Base-by-base conservation (phyloP, 441 rosid genomes). In the Gossypium schwendimanii region DNA sequence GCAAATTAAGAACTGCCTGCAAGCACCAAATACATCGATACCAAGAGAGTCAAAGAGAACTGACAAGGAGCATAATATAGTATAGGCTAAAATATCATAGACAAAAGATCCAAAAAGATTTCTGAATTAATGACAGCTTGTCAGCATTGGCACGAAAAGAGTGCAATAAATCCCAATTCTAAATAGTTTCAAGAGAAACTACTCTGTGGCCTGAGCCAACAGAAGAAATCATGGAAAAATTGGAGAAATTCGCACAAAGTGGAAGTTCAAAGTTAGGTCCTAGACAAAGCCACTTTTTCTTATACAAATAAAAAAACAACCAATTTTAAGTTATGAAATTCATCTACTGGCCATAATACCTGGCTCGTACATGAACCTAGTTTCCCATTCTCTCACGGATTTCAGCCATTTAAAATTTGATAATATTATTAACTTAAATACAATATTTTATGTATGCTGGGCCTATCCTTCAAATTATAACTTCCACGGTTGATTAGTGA, bases 1-100 rank as follows among this genome's bases (percentile, higher is more conserved):
- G 99, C 88, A 92, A 74, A 79, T 91, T 89, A 74, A 95, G 73
- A 84, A 95, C 98, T 78, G 98, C 98, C 99, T 95, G 97, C 89
- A 84, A 80, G 78, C 68, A 78, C 72, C 54, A 36, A 72, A 53
- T 62, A 24, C 65, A 70, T 59, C 75, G 59, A 58, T 24, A 78
- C 71, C 49, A 69, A 73, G 26, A 45, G 39, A 59, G 18, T 23
- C 7, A 71, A 58, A 71, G 4, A 45, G 3, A 31, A 54, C 45
- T 12, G 3, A 28, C 9, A 52, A n/a, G 72, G 14, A 31, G 49
- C 50, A 69, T 15, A 9, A 24, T 15, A 53, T 4, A 1, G 24
- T 50, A 15, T 50, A 6, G 60, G n/a, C 45, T 17, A 49, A 6
- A 49, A 5, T 14, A 68, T 68, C 59, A 68, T 28, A 17, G 58